Percentiles rank a stretch among this genome's conserved stretches.
Evolutionary conservation across 1,139 yeast species (phyloP).

Genomic region (Arxiozyma slooffiae): DNA sequence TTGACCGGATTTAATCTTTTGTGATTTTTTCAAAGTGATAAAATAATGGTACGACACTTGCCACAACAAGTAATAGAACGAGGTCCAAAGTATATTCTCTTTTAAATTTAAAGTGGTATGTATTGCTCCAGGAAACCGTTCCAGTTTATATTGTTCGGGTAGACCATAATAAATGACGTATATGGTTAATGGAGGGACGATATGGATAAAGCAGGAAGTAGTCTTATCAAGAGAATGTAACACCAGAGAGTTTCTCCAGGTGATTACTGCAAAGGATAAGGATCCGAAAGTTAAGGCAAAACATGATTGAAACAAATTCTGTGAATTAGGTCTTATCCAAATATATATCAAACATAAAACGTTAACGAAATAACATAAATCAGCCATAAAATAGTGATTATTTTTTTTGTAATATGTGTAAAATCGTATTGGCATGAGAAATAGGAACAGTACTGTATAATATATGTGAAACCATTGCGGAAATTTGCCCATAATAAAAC

Average conservation of each 20-base stretch:
- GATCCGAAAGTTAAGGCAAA: slow-evolving; percentile 87
- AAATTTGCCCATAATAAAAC: slow-evolving; percentile 65
- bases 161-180: slow-evolving; percentile 80
- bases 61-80: slow-evolving; percentile 85
- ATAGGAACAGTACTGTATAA: slow-evolving; percentile 52
- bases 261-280: slow-evolving; percentile 82
- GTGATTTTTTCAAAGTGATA: slow-evolving; percentile 70
- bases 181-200: slow-evolving; percentile 82
- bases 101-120: slow-evolving; percentile 52
- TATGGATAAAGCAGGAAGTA: slow-evolving; percentile 85
- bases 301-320: slow-evolving; percentile 64
- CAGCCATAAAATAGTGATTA: slow-evolving; percentile 84
- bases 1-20: slow-evolving; percentile 69
- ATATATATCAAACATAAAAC: slow-evolving; percentile 55
- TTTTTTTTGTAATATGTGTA: slow-evolving; percentile 72
- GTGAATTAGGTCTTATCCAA: slow-evolving; percentile 75
- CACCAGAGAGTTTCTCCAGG: slow-evolving; percentile 92
- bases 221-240: slow-evolving; percentile 87
- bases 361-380: slow-evolving; percentile 87
- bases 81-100: slow-evolving; percentile 67
- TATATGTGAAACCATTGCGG: slow-evolving; percentile 71
- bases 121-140: slow-evolving; percentile 74
- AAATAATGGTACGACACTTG: slow-evolving; percentile 84
- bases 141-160: slow-evolving; percentile 43
- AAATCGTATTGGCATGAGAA: slow-evolving; percentile 76